phyloP scores from a whole-genome alignment of 305 asterid species.

The Euphrasia arctica region DNA sequence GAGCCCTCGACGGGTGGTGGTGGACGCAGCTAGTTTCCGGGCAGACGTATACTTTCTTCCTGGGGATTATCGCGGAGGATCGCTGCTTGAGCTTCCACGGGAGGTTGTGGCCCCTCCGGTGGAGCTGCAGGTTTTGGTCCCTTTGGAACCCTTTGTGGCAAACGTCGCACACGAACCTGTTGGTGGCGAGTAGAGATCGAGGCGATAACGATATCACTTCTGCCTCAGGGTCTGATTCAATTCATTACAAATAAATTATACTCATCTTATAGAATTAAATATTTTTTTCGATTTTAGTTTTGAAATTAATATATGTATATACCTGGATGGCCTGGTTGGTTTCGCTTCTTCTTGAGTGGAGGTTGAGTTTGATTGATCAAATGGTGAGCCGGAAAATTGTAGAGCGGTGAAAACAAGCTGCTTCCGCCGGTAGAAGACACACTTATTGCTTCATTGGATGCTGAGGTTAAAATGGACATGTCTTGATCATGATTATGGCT shows the following conservation, averaged over 20 bases:
- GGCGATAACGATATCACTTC: slow-evolving; percentile 92
- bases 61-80: slow-evolving; percentile 38
- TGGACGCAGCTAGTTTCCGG: slow-evolving; percentile 75
- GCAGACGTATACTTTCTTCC: slow-evolving; percentile 78
- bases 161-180: slow-evolving; percentile 80
- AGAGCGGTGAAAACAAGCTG: slow-evolving; percentile 39
- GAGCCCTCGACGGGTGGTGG: slow-evolving; percentile 86
- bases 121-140: slow-evolving; percentile 89
- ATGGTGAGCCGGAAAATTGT: slow-evolving; percentile 19
- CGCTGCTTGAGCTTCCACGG: slow-evolving; percentile 96
- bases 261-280: too few relatives aligned
- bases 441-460: slow-evolving; percentile 65
- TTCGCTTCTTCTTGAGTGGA: slow-evolving; percentile 66
- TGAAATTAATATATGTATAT: neutral
- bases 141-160: slow-evolving; percentile 92
- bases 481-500: slow-evolving; percentile 29
- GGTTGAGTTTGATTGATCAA: slow-evolving; percentile 25
- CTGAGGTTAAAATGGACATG: slow-evolving; percentile 78
- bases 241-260: too few relatives aligned
- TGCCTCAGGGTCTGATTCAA: slow-evolving; percentile 65
- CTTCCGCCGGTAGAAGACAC: slow-evolving; percentile 50
- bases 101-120: slow-evolving; percentile 85
- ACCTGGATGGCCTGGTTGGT: slow-evolving; percentile 96
- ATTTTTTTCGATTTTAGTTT: too few relatives aligned
- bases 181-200: slow-evolving; percentile 66